A percentile compares a stretch with the other conserved stretches of the same genome.
Conservation (phyloP, 2,329 filamentous ascomycete genomes). For the Orbilia brochopaga region DNA sequence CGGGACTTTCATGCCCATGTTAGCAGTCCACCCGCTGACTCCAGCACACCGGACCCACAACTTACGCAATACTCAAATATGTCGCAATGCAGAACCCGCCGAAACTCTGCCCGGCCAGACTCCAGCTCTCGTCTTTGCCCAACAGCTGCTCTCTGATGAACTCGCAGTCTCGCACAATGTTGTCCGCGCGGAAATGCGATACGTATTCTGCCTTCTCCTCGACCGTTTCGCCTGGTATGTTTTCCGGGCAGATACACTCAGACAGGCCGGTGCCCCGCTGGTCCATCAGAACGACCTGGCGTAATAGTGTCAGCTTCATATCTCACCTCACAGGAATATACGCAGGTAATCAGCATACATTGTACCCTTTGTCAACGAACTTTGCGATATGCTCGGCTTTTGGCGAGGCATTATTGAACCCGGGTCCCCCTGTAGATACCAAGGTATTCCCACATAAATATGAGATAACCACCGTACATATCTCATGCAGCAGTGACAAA, state of each 20-base stretch:
- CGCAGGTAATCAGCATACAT: conserved; percentile 6
- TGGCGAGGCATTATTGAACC: conserved; percentile 32
- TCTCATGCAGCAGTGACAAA: background rate
- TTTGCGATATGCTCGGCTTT: conserved; percentile 33
- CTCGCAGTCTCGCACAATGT: conserved; percentile 83
- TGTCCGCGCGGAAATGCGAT: conserved; percentile 84
- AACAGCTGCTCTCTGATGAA: conserved; percentile 75
- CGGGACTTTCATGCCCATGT: conserved; percentile 16
- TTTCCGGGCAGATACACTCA: conserved; percentile 76
- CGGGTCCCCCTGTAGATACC: conserved; percentile 25
- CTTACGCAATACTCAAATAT: conserved; percentile 76
- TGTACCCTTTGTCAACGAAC: conserved; percentile 38
- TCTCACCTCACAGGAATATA: background rate
- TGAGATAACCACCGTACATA: background rate
- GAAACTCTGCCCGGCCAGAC: conserved; percentile 86
- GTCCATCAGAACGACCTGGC: conserved; percentile 74
- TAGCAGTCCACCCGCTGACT: background rate
- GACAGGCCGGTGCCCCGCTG: conserved; percentile 88
- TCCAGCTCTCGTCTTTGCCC: conserved; percentile 75
- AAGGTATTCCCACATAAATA: background rate
- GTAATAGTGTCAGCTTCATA: background rate
- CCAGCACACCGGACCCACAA: conserved; percentile 26
- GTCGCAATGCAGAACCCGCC: conserved; percentile 85
- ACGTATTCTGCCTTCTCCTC: conserved; percentile 78
- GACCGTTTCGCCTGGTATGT: conserved; percentile 69